These are phyloP conservation scores for Dactylellina sp. DNA, from an alignment of 2,329 filamentous ascomycete species.

Conservation along the genomic window DNA sequence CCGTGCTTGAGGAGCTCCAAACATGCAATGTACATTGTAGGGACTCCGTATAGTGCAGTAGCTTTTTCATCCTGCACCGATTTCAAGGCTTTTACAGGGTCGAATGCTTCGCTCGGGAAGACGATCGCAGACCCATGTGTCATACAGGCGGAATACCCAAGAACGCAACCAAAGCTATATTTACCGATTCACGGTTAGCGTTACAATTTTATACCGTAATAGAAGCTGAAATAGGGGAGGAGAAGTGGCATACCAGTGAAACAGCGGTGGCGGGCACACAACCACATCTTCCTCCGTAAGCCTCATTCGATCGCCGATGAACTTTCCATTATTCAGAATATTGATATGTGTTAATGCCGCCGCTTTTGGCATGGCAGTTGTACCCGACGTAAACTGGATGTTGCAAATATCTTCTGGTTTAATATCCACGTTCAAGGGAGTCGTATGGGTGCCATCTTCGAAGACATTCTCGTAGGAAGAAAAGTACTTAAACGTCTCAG, in stretches of 20 bases:
- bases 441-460: constrained; percentile 62
- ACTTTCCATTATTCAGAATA: constrained; percentile 91
- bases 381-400: constrained; percentile 88
- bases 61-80: constrained; percentile 73
- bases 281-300: constrained; percentile 79
- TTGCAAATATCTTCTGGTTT: constrained; percentile 80
- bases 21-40: constrained; percentile 93
- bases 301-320: constrained; percentile 87
- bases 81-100: constrained; percentile 77
- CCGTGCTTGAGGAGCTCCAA: constrained; percentile 77
- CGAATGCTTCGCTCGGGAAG: constrained; percentile 87
- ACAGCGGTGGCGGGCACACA: constrained; percentile 84
- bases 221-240: constrained; percentile 22
- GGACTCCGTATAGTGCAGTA: constrained; percentile 71
- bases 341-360: constrained; percentile 85
- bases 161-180: constrained; percentile 85
- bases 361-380: constrained; percentile 89
- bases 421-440: constrained; percentile 61
- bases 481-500: constrained; percentile 64
- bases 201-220: too few species aligned
- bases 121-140: constrained; percentile 81
- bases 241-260: constrained; percentile 70
- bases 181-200: background rate
- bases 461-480: constrained; percentile 66
- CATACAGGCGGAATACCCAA: constrained; percentile 96